These are phyloP conservation scores for Beverwykella pulmonaria DNA, from an alignment of 495 filamentous ascomycete genomes.

Conservation along the genomic window DNA sequence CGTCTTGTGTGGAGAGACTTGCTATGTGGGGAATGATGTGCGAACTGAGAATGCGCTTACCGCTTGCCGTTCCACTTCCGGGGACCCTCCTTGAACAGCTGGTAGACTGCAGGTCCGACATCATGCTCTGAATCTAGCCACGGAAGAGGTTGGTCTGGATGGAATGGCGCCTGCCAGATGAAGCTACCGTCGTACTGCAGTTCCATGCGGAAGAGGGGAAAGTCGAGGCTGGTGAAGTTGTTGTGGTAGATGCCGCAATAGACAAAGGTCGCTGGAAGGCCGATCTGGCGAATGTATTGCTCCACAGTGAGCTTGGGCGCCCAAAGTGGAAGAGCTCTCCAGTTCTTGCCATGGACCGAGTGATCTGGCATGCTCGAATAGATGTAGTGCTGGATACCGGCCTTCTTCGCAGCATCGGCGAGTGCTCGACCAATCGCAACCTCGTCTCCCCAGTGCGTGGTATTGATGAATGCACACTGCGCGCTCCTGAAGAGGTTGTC, in stretches of 20 bases:
- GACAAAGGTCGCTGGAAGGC: constrained; percentile 84
- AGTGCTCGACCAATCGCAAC: constrained; percentile 80
- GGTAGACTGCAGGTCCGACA: constrained; percentile 88
- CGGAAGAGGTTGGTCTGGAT: constrained; percentile 82
- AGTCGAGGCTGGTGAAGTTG: constrained; percentile 92
- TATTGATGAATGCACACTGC: constrained; percentile 94
- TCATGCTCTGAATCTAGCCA: constrained; percentile 98
- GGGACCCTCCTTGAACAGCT: constrained; percentile 92
- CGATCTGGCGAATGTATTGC: constrained; percentile 82
- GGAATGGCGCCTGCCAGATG: constrained; percentile 92
- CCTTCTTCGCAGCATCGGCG: constrained; percentile 85
- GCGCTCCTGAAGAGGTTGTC: constrained; percentile 77
- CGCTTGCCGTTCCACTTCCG: constrained; percentile 82
- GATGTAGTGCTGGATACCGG: constrained; percentile 85
- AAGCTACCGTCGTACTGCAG: constrained; percentile 80
- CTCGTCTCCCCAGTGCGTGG: constrained; percentile 96
- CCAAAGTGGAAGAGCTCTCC: constrained; percentile 88
- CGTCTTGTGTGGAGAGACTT: background rate
- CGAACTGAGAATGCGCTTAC: constrained; percentile 49
- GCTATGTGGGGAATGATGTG: constrained; percentile 13
- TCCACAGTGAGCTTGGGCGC: constrained; percentile 88
- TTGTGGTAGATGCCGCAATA: constrained; percentile 99
- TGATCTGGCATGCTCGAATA: constrained; percentile 98
- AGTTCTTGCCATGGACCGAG: constrained; percentile 67
- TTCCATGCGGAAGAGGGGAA: constrained; percentile 94